phyloP scores from a whole-genome alignment of 1,284 basidiomycete genomes.

The Pseudomicrostroma phylloplanum region DNA sequence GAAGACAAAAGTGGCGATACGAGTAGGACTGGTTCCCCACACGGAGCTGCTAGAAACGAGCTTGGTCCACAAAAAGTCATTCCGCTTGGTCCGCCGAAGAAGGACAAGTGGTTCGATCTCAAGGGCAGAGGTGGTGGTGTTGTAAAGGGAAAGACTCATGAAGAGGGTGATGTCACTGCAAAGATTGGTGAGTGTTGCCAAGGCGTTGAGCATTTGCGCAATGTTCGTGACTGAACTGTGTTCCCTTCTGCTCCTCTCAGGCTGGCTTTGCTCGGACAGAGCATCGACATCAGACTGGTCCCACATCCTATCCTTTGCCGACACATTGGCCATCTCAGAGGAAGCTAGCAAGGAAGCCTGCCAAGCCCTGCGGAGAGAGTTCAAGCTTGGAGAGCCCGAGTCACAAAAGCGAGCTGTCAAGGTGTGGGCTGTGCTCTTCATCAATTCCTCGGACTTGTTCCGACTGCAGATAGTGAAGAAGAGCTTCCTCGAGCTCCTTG shows the following conservation, averaged over 20 bases:
- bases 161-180: background rate
- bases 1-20: no score
- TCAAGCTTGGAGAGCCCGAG: conserved; percentile 30
- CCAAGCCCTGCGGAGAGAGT: conserved; percentile 36
- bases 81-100: background rate
- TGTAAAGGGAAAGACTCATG: background rate
- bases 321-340: conserved; percentile 28
- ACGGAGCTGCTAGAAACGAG: no score
- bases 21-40: no score
- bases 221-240: background rate
- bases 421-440: conserved; percentile 34
- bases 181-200: background rate
- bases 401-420: conserved; percentile 30
- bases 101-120: conserved; percentile 5
- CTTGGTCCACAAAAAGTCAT: no score
- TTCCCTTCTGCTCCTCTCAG: conserved; percentile 10
- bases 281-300: conserved; percentile 25
- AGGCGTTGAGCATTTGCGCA: background rate
- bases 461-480: conserved; percentile 34
- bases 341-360: conserved; percentile 41
- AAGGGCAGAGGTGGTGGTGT: background rate
- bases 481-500: conserved; percentile 36
- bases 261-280: conserved; percentile 25
- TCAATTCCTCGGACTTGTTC: conserved; percentile 38
- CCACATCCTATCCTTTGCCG: conserved; percentile 23